Base-by-base conservation (phyloP, 441 rosid species). In the Erodium moschatum region DNA sequence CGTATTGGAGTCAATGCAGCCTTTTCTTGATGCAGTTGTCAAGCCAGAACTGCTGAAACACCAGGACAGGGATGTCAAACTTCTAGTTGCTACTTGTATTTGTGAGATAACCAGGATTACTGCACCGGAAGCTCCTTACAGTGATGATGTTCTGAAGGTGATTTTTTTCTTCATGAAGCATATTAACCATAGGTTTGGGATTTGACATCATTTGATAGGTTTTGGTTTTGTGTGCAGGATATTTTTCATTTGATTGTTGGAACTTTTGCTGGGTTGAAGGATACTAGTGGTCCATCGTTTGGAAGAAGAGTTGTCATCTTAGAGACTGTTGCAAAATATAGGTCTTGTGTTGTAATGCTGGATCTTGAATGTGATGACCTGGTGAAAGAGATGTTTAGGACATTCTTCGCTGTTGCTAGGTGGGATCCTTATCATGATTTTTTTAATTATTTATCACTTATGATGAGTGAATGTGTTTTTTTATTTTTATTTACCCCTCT, bases 81-180 rank as follows among this genome's bases (percentile, higher is more conserved):
- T 96, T 87, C 88, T 96, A 72, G 88, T 96, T 79, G 97, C 99
- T 12, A 86, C 96, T 29, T 96, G 97, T 70, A 81, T 96, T 71
- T 96, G 98, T 74, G 99, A 96, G 83, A 88, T 92, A 73, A 91
- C 98, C 71, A 89, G 98, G 69, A 85, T 96, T 64, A 91, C 99
- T 72, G 99, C 99, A n/a, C 99, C 99, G 54, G 97, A 91, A 81
- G 96, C 98, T 72, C 98, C 99, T 71, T 96, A 92, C 70, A 80
- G 78, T 69, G 99, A 91, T 81, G 95, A 85, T 64, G 78, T 82
- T 74, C 77, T 96, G 73, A 96, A 90, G 99, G 99, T 93, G 74
- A 64, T 33, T 70, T 72, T 72, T 71, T 71, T 10, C 42, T 24
- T 13, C 16, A 63, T 63, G 66, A 31, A 63, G 40, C n/a, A 27